A percentile compares a stretch with the other conserved stretches of the same genome.
phyloP scores from a whole-genome alignment of 306 rosid genomes.

The Vigna angularis region DNA sequence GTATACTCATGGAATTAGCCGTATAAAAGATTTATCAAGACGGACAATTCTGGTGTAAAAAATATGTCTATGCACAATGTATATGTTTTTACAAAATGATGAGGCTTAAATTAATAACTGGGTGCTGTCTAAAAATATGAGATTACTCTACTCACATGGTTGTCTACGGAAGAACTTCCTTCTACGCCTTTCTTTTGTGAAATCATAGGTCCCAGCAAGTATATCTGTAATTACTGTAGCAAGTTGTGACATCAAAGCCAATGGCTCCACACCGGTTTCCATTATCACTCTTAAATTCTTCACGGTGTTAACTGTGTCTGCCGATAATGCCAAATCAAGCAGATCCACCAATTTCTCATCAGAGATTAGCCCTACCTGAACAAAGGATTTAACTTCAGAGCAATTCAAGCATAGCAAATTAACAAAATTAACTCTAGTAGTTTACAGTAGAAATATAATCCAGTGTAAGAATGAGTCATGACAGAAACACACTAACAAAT shows the following conservation, averaged over 20 bases:
- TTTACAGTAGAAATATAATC: conserved; percentile 37
- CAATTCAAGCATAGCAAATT: conserved; percentile 32
- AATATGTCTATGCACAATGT: not conserved
- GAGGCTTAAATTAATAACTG: conserved; percentile 21
- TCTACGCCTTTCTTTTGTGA: conserved; percentile 71
- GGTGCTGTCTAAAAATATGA: not conserved
- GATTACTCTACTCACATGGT: conserved; percentile 66
- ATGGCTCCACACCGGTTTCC: conserved; percentile 97
- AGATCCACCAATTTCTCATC: conserved; percentile 97
- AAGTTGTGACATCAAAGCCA: conserved; percentile 96
- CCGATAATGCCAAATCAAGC: conserved; percentile 96
- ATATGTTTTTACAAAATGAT: not conserved
- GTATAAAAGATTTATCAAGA: conserved; percentile 27
- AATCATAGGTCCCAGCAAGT: conserved; percentile 94
- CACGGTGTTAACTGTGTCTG: conserved; percentile 96
- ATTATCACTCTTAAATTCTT: conserved; percentile 90
- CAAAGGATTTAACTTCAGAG: conserved; percentile 44
- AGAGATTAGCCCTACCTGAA: conserved; percentile 97
- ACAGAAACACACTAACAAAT: conserved; percentile 22
- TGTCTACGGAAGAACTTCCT: conserved; percentile 90
- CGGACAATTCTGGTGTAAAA: not conserved
- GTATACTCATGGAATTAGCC: conserved; percentile 3
- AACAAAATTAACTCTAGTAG: conserved; percentile 29
- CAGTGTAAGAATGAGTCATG: conserved; percentile 26
- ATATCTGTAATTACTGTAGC: conserved; percentile 96